Evolutionary conservation across 2,329 filamentous ascomycete genomes (phyloP).

Genomic region (Phoma herbarum): DNA sequence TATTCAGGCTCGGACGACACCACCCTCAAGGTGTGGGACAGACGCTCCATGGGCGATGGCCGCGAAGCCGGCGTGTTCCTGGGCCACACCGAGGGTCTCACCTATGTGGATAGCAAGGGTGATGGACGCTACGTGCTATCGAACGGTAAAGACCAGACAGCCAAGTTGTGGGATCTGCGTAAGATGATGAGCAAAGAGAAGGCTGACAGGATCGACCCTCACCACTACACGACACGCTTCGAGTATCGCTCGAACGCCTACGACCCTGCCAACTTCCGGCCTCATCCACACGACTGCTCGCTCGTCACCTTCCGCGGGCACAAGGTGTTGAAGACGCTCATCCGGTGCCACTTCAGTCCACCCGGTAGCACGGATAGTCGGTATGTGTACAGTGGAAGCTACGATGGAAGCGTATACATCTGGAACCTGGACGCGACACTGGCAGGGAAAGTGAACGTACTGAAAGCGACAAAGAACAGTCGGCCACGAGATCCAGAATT

Average conservation of each 20-base stretch:
- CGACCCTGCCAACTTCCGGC: conserved; percentile 70
- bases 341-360: conserved; percentile 94
- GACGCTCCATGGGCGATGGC: conserved; percentile 71
- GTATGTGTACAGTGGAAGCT: conserved; percentile 92
- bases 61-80: conserved; percentile 71
- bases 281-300: conserved; percentile 86
- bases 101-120: conserved; percentile 80
- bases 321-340: conserved; percentile 85
- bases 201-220: conserved; percentile 65
- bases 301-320: conserved; percentile 94
- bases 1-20: conserved; percentile 97
- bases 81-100: conserved; percentile 71
- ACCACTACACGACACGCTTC: conserved; percentile 69
- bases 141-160: conserved; percentile 95
- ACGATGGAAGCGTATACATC: conserved; percentile 87
- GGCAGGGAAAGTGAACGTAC: conserved; percentile 80
- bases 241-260: conserved; percentile 78
- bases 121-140: conserved; percentile 89
- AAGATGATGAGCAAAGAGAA: conserved; percentile 82
- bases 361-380: conserved; percentile 83
- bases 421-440: conserved; percentile 93
- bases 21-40: conserved; percentile 95
- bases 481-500: conserved; percentile 64
- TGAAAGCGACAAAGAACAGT: conserved; percentile 70
- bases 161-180: conserved; percentile 95